Evolutionary conservation across 208 protist species (phyloP), one percentile per base, ranked within the genome.

Genomic region (Trypanosoma caninum): DNA sequence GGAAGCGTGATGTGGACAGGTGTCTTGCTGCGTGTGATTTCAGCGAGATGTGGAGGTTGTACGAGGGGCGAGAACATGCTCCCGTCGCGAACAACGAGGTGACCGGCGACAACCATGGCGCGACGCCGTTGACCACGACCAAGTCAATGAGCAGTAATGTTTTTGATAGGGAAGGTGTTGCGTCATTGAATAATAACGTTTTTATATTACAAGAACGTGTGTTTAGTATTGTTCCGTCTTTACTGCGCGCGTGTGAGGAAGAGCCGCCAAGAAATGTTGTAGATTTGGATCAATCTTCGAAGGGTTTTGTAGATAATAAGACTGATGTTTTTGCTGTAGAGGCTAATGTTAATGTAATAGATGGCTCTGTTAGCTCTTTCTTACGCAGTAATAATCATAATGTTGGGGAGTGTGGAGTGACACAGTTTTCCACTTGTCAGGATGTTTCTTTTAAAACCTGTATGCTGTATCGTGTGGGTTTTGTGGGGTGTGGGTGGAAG

Each of bases 401-500:
- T 35, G 25, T 35, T 52, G 13, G 46, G 30, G 11, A 35, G 27
- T 2, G 8, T 52, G 46, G 35, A 14, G 20, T 23, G 5, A 45
- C 4, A n/a, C 9, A 45, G 13, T 6, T 45, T 20, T 45, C 6
- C 41, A 31, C 3, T 42, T 18, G 31, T 38, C 9, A 35, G 14
- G 23, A 45, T 9, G 2, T 23, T 11, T 23, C 9, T 6, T n/a
- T n/a, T n/a, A 44, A 37, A n/a, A 25, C 59, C 2, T 67, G 18
- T 42, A 76, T 51, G 3, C 64, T 73, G n/a, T 79, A 80, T 54
- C 67, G 83, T 53, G 80, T 90, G 9, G 83, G 83, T 13, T 90
- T 90, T 77, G 69, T 82, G 18, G 83, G 83, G 0, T 42, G 71
- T 53, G 48, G 62, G 7, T 90, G 83, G 83, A 70, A 64, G 5